phyloP scores from a whole-genome alignment of 768 basidiomycete species.

The Coprinopsis marcescibilis region DNA sequence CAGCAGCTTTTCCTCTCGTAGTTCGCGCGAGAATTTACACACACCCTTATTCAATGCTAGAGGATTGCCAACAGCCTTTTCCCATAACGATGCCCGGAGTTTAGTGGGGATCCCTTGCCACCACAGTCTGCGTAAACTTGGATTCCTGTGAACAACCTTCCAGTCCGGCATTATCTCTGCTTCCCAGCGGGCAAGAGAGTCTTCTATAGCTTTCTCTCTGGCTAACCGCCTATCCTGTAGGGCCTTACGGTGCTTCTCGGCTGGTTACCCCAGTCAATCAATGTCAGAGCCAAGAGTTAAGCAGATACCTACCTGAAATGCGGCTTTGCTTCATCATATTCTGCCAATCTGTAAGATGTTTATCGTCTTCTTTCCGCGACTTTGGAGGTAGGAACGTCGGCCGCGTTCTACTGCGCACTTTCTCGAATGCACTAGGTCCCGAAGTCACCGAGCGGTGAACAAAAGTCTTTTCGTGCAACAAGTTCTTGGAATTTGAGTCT shows the following conservation, averaged over 20 bases:
- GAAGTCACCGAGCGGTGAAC: slow-evolving; percentile 39
- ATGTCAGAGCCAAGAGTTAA: neutral
- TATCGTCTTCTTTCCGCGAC: slow-evolving; percentile 65
- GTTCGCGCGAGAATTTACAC: slow-evolving; percentile 17
- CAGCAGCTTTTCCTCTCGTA: slow-evolving; percentile 1
- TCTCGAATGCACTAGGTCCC: slow-evolving; percentile 71
- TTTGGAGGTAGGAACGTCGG: slow-evolving; percentile 86
- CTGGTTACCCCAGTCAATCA: slow-evolving; percentile 28
- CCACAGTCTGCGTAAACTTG: slow-evolving; percentile 68
- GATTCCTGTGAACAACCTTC: slow-evolving; percentile 64
- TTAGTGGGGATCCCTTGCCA: slow-evolving; percentile 86
- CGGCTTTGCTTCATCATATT: slow-evolving; percentile 84
- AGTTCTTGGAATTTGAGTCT: neutral
- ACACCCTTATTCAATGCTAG: slow-evolving; percentile 78
- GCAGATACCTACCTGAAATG: slow-evolving; percentile 49
- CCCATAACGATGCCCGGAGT: slow-evolving; percentile 77
- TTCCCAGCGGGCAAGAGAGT: slow-evolving; percentile 72
- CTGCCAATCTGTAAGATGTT: slow-evolving; percentile 83
- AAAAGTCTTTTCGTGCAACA: slow-evolving; percentile 21
- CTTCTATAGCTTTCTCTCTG: slow-evolving; percentile 65
- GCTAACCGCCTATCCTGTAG: slow-evolving; percentile 55
- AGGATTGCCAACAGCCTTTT: slow-evolving; percentile 77
- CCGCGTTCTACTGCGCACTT: slow-evolving; percentile 79
- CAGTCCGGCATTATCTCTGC: slow-evolving; percentile 77
- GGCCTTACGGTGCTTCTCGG: slow-evolving; percentile 64